Evolutionary conservation across 2,329 filamentous ascomycete genomes (phyloP).

Genomic region (Colletotrichum magnum): DNA sequence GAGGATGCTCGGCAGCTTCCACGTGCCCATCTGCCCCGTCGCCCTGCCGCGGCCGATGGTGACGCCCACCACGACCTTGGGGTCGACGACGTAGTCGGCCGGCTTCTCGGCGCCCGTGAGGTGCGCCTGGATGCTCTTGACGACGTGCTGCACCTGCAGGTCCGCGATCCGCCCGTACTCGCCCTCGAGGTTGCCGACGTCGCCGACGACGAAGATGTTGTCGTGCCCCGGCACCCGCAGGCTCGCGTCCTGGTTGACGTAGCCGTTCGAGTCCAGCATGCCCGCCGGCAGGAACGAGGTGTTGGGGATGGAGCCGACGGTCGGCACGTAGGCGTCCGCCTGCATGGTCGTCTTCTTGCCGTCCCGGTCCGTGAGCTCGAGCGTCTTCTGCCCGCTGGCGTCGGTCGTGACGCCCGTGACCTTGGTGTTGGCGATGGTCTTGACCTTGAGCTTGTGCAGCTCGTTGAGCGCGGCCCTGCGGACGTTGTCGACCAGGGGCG

Average conservation of each 20-base stretch:
- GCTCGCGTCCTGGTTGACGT: slow-evolving; percentile 54
- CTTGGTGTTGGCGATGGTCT: slow-evolving; percentile 55
- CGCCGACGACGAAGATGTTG: slow-evolving; percentile 62
- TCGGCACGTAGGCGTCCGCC: slow-evolving; percentile 62
- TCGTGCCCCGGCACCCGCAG: slow-evolving; percentile 53
- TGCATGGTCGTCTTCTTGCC: slow-evolving; percentile 55
- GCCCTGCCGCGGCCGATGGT: slow-evolving; percentile 57
- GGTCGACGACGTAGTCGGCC: slow-evolving; percentile 43
- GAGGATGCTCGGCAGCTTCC: slow-evolving; percentile 50
- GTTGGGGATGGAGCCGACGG: slow-evolving; percentile 62
- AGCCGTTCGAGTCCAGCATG: slow-evolving; percentile 52
- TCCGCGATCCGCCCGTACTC: slow-evolving; percentile 50
- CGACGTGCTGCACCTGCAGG: slow-evolving; percentile 51
- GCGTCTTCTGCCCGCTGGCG: slow-evolving; percentile 46
- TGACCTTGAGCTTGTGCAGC: slow-evolving; percentile 61
- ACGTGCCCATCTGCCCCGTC: slow-evolving; percentile 51
- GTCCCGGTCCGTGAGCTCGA: slow-evolving; percentile 52
- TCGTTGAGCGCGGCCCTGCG: slow-evolving; percentile 55
- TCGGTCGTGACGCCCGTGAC: slow-evolving; percentile 46
- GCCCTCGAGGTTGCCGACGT: slow-evolving; percentile 58
- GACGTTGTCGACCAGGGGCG: slow-evolving; percentile 52
- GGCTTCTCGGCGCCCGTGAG: slow-evolving; percentile 47
- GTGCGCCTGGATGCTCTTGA: slow-evolving; percentile 52
- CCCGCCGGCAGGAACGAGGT: slow-evolving; percentile 56
- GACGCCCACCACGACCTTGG: slow-evolving; percentile 52